Evolutionary conservation across 345 rosid genomes (phyloP), one percentile per base, ranked within the genome.

Genomic region (Salix exigua): DNA sequence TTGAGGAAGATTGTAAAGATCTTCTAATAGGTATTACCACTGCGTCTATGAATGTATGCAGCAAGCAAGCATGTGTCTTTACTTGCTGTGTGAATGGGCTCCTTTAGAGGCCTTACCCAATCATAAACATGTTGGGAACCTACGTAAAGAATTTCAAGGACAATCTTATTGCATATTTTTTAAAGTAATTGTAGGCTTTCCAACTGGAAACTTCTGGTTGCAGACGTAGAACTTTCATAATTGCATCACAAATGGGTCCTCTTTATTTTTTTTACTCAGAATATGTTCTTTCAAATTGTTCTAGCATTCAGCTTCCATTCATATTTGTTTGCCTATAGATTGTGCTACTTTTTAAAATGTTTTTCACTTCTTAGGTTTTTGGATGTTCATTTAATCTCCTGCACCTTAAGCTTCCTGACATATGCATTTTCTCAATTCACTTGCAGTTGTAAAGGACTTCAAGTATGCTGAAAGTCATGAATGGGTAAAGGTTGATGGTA

Each of bases 381-480:
- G 3, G 17, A 68, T 28, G 10, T 55, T 60, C 30, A 16, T 66
- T 67, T 42, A 66, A 21, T 33, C 64, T 25, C 25, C 30, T 10
- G 4, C 1, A 21, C 40, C 48, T 78, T 42, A 12, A 42, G 70
- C 66, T 64, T 58, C 38, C 23, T 79, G 44, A 35, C 53, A 16
- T 31, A 31, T 65, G 40, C 50, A 48, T 11, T 38, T 77, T 37
- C 61, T 30, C 30, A 61, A 51, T 61, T 21, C 58, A 2, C 31
- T n/a, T 81, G 87, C 86, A 89, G 98, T 93, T 80, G 37, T 88
- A 68, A 91, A 91, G 87, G 97, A 91, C 79, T 84, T 96, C 77
- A 93, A 93, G 82, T 96, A 91, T 86, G 90, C 88, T 9, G 98
- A 92, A 23, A 79, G 90, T 75, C 98, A 96, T 68, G 99, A 96